phyloP scores from a whole-genome alignment of 1,139 yeast genomes.

The Pichia norvegensis region DNA sequence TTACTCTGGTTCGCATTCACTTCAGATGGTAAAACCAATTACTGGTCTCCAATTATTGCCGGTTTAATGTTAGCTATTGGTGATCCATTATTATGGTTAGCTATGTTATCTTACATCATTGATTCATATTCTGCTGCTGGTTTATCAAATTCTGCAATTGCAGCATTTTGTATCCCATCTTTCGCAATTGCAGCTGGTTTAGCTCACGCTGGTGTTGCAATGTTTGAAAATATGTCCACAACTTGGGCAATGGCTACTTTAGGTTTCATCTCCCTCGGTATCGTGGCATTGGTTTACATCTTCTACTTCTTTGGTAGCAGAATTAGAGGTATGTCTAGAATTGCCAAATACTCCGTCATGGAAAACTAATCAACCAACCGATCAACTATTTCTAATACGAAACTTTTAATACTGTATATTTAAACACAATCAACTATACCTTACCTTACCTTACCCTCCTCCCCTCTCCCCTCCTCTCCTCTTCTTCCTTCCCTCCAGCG shows the following conservation, averaged over 20 bases:
- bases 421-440: no score
- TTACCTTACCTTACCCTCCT: no score
- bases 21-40: conserved; percentile 24
- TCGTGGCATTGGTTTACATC: conserved; percentile 42
- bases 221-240: conserved; percentile 41
- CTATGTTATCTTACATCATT: conserved; percentile 42
- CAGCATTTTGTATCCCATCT: conserved; percentile 46
- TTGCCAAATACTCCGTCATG: conserved; percentile 27
- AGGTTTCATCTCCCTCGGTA: conserved; percentile 37
- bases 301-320: conserved; percentile 39
- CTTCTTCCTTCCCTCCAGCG: no score
- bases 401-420: not conserved
- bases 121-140: conserved; percentile 40
- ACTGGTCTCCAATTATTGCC: conserved; percentile 30
- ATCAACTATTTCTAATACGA: not conserved
- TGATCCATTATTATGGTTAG: conserved; percentile 42
- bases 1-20: conserved; percentile 30
- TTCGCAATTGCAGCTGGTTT: conserved; percentile 46
- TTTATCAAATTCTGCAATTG: conserved; percentile 43
- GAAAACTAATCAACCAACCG: not conserved
- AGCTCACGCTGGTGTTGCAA: conserved; percentile 44
- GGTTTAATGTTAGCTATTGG: conserved; percentile 37
- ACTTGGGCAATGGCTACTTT: conserved; percentile 44
- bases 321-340: conserved; percentile 37
- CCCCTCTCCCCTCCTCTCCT: no score